Evolutionary conservation across 257 asterid genomes (phyloP), one percentile per base, ranked within the genome.

Genomic region (Forsythia suspensa): DNA sequence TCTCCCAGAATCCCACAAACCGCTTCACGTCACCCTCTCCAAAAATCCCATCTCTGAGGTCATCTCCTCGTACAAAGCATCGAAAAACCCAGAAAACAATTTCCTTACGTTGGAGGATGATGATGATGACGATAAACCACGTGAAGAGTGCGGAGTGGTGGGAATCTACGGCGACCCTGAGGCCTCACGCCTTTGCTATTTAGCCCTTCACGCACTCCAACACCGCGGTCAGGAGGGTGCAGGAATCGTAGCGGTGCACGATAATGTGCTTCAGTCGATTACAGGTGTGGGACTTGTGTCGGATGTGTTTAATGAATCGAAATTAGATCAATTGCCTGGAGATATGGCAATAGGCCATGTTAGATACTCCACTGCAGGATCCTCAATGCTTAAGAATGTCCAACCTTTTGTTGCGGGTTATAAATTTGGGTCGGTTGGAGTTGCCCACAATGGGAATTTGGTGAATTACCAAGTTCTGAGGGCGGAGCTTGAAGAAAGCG

Each of bases 211-310:
- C 71, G 88, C 91, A 7, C 89, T 87, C 43, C 91, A 87, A 63
- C 91, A 87, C 81, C 87, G 91, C n/a, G 91, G 91, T 9, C 91
- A 87, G 72, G 91, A 85, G 66, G 91, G 91, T 18, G 89, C 91
- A 8, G 91, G 91, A 9, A 87, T 87, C 34, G 91, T 87, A 3
- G 67, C 86, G 3, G 91, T 87, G 37, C 79, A 85, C 34, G 85
- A 85, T 67, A 83, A 85, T 73, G 86, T 87, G 43, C 82, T 87
- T 13, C 82, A 87, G 38, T 84, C 89, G 1, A 72, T 87, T 72
- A 85, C 89, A 0, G 91, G 91, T 2, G 88, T 87, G n/a, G 91
- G 91, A 8, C 76, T 87, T 40, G 91, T 87, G 3, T 87, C 91
- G 0, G 91, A 87, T 3, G 91, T 87, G 20, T 87, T 87, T 20